Percentiles rank a stretch among this genome's conserved stretches.
Evolutionary conservation across 805 yeast species (phyloP).

Genomic region (Candida maltosa): DNA sequence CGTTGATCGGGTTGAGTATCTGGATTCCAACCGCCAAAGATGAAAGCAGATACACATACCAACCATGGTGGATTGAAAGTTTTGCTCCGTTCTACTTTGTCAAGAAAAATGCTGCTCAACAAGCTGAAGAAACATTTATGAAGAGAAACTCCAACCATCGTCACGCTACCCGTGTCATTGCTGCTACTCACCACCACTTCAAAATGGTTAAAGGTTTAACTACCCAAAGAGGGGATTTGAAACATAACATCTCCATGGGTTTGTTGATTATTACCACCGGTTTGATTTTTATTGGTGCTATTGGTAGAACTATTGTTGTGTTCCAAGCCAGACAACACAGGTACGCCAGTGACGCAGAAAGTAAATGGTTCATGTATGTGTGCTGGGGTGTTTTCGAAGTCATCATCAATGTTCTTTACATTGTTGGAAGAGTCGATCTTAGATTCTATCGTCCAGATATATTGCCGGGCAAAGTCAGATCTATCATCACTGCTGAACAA

Average conservation of each 20-base stretch:
- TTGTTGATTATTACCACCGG: slow-evolving; percentile 47
- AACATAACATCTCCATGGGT: slow-evolving; percentile 51
- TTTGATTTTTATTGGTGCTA: slow-evolving; percentile 48
- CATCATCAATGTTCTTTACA: slow-evolving; percentile 51
- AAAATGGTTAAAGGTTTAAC: slow-evolving; percentile 37
- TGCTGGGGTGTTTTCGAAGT: slow-evolving; percentile 69
- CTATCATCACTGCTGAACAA: slow-evolving; percentile 42
- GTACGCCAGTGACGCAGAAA: slow-evolving; percentile 20
- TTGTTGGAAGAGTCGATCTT: slow-evolving; percentile 66
- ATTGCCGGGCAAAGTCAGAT: slow-evolving; percentile 37
- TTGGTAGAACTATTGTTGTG: slow-evolving; percentile 38
- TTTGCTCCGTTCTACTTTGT: slow-evolving; percentile 60
- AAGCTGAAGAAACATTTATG: slow-evolving; percentile 47
- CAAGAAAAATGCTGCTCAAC: slow-evolving; percentile 47
- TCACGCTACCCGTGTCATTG: slow-evolving; percentile 57
- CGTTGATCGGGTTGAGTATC: slow-evolving; percentile 46
- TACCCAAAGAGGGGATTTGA: slow-evolving; percentile 40
- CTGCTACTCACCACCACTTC: slow-evolving; percentile 48
- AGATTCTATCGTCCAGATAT: slow-evolving; percentile 78
- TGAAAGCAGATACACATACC: slow-evolving; percentile 53
- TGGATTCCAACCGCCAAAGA: slow-evolving; percentile 55
- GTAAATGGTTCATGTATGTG: slow-evolving; percentile 61
- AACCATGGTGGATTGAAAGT: slow-evolving; percentile 77
- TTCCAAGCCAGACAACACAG: slow-evolving; percentile 17
- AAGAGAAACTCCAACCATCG: slow-evolving; percentile 46